Evolutionary conservation across 345 rosid genomes (phyloP).

Genomic region (Gossypium raimondii): DNA sequence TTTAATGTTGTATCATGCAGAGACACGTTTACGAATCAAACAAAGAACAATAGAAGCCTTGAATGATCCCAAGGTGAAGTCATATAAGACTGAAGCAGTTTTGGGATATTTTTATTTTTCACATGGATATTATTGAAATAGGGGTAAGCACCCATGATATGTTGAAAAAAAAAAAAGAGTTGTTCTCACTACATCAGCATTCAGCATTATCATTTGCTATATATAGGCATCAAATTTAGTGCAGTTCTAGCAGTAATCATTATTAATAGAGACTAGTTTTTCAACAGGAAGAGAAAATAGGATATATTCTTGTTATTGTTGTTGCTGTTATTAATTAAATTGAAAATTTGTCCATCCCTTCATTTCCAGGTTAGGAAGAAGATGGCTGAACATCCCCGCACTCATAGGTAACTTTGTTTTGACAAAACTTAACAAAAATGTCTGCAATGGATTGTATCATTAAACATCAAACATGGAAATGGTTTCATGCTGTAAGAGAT

Average conservation of each 20-base stretch:
- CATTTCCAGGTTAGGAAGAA: conserved; percentile 62
- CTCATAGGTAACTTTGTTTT: conserved; percentile 52
- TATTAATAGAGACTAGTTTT: neutral
- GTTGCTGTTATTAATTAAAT: neutral
- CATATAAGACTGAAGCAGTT: conserved; percentile 55
- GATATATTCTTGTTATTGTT: neutral
- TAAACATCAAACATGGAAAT: neutral
- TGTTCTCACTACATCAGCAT: neutral
- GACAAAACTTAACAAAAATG: neutral
- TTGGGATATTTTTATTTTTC: conserved; percentile 13
- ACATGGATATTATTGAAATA: conserved; percentile 4
- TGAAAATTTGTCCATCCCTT: neutral
- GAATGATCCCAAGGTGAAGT: conserved; percentile 92
- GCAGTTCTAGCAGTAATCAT: neutral
- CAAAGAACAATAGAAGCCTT: conserved; percentile 83
- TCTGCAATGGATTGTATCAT: neutral
- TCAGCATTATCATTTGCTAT: conserved; percentile 1
- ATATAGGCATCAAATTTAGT: neutral
- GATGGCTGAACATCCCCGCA: conserved; percentile 58
- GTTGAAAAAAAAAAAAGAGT: neutral
- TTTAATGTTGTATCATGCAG: conserved; percentile 32
- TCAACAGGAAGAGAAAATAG: neutral
- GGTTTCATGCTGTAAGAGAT: neutral
- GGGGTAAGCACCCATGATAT: conserved; percentile 2
- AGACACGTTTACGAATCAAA: conserved; percentile 67